Evolutionary conservation across 2,329 filamentous ascomycete genomes (phyloP).

Genomic region (Calonectria pseudoturangicola): DNA sequence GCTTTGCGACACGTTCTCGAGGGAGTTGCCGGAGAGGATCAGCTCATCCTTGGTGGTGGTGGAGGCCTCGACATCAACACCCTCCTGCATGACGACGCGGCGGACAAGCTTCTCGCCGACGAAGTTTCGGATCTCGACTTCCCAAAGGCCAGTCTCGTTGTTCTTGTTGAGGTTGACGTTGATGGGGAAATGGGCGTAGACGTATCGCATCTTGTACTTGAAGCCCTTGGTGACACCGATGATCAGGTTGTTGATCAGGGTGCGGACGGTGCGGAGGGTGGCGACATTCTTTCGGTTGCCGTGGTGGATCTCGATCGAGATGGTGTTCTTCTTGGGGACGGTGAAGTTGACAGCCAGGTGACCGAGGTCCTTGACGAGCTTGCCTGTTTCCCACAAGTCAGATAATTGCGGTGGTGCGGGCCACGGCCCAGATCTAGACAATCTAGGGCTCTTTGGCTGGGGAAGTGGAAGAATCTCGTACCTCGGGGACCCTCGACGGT

Average conservation of each 20-base stretch:
- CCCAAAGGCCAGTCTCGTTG: conserved; percentile 87
- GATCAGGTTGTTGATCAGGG: conserved; percentile 99
- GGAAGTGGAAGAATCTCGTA: conserved; percentile 64
- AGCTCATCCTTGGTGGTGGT: conserved; percentile 99
- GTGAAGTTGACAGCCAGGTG: conserved; percentile 98
- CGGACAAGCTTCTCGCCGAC: conserved; percentile 99
- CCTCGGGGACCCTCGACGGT: conserved; percentile 97
- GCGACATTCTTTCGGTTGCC: conserved; percentile 98
- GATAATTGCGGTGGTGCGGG: conserved; percentile 28
- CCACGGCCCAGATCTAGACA: conserved; percentile 6
- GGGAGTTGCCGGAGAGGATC: conserved; percentile 91
- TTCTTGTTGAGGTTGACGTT: conserved; percentile 99
- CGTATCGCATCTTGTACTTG: conserved; percentile 99
- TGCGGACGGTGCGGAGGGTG: conserved; percentile 97
- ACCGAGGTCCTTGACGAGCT: conserved; percentile 96
- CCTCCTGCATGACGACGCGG: conserved; percentile 89
- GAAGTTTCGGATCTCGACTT: conserved; percentile 99
- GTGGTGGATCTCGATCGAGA: conserved; percentile 99
- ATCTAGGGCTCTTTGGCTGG: neutral
- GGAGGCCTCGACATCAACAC: conserved; percentile 93
- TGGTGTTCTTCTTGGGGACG: conserved; percentile 87
- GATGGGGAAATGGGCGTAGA: conserved; percentile 99
- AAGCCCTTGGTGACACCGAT: conserved; percentile 98
- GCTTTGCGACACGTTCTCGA: conserved; percentile 98
- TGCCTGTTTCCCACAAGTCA: conserved; percentile 75